Evolutionary conservation across 2,329 filamentous ascomycete genomes (phyloP), one percentile per base, ranked within the genome.

Genomic region (Tolypocladium album): DNA sequence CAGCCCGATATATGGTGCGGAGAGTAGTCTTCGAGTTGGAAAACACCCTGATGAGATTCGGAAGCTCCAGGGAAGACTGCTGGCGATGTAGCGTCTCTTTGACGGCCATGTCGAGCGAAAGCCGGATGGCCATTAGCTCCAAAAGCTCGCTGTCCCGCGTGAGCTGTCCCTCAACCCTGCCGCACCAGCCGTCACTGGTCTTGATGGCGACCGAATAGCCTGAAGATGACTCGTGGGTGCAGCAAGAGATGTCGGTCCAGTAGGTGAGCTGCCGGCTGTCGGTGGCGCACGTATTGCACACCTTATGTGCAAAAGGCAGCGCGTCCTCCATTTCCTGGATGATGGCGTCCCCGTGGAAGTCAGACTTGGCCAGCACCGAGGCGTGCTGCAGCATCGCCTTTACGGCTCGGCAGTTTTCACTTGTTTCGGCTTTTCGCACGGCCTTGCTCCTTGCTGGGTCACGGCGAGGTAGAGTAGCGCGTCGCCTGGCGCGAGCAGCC

Each of bases 81-180:
- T 3, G 31, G 50, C 39, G 50, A 7, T 55, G 22, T 20, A 36
- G 2, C 13, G 52, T 20, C 1, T 34, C 3, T 22, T 62, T 55
- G 4, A 62, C 39, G 2, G 64, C 62, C 27, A 56, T 64, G 1
- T 62, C 57, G 5, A 67, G 58, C 2, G 61, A 64, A 36, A 61
- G 17, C 1, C 38, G 20, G 11, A 67, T 61, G n/a, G 60, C 65
- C 5, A 59, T 42, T 8, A 64, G 56, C 47, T 66, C 59, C 8
- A 52, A 11, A 22, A 22, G 38, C 12, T 58, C 15, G 20, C 1
- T 24, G 31, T 34, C 42, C 31, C 36, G 27, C 17, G 27, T 40
- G 27, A 9, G 34, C 38, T 40, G n/a, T 11, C 43, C 17, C 8
- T 34, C 31, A 31, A 36, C 9, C 22, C 1, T 22, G 3, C 40